phyloP scores from a whole-genome alignment of 768 basidiomycete genomes.

The Tylopilus sp. region DNA sequence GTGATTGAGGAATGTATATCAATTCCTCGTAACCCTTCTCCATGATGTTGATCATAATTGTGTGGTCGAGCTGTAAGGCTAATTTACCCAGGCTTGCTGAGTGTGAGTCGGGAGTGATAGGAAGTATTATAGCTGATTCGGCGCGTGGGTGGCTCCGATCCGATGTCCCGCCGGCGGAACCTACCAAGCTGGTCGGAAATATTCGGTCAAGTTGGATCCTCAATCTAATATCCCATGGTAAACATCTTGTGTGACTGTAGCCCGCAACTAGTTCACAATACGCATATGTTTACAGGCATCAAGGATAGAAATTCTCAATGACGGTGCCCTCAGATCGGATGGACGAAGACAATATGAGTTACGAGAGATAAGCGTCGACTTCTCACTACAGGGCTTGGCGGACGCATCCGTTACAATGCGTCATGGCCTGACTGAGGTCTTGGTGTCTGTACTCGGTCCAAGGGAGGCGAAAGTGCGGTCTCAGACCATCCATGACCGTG shows the following conservation, averaged over 20 bases:
- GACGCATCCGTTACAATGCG: conserved; percentile 83
- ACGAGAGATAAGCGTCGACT: conserved; percentile 74
- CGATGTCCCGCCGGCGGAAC: no score
- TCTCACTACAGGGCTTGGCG: conserved; percentile 68
- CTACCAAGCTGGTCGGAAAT: background rate
- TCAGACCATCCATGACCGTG: conserved; percentile 82
- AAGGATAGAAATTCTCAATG: conserved; percentile 73
- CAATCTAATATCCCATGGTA: conserved; percentile 7
- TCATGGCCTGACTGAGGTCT: conserved; percentile 89
- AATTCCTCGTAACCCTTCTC: conserved; percentile 5
- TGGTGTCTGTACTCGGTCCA: conserved; percentile 89
- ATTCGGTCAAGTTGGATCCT: background rate
- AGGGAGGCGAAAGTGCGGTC: conserved; percentile 82
- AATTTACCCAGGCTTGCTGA: no score
- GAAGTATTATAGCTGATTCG: no score
- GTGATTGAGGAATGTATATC: conserved; percentile 38
- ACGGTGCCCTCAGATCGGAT: conserved; percentile 87
- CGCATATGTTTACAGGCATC: conserved; percentile 36
- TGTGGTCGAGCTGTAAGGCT: background rate
- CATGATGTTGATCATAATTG: conserved; percentile 8
- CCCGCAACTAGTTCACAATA: background rate
- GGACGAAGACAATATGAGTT: conserved; percentile 91
- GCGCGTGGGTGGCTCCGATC: no score
- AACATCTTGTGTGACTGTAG: no score
- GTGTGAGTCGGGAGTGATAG: background rate